These are phyloP conservation scores for Tuctoria greenei DNA, from an alignment of 176 grass and related monocot species.

Conservation along the genomic window DNA sequence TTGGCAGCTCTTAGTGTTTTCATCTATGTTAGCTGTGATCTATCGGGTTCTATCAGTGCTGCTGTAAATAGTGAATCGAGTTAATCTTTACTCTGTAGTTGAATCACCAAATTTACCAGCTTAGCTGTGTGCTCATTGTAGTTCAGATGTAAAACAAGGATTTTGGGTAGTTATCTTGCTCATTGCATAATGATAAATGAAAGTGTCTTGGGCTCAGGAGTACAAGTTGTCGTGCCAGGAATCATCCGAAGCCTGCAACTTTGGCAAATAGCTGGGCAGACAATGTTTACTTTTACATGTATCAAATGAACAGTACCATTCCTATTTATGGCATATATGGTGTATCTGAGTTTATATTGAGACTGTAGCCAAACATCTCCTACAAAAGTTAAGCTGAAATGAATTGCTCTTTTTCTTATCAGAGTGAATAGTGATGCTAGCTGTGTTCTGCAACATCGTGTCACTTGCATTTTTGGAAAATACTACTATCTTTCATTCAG, in stretches of 20 bases:
- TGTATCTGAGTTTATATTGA: not conserved
- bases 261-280: not conserved
- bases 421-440: not conserved
- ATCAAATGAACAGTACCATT: not conserved
- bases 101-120: slow-evolving; percentile 3
- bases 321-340: not conserved
- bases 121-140: not conserved
- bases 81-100: slow-evolving; percentile 4
- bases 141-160: no score
- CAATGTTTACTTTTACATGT: not conserved
- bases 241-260: not conserved
- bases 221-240: slow-evolving; percentile 1
- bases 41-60: not conserved
- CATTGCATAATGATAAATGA: not conserved
- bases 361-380: not conserved
- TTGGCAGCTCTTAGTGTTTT: not conserved
- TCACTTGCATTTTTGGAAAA: not conserved
- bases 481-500: not conserved
- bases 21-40: not conserved
- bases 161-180: no score
- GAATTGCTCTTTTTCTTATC: not conserved
- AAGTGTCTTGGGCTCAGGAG: not conserved
- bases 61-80: slow-evolving; percentile 3
- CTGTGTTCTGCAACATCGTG: not conserved
- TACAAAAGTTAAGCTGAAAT: not conserved